phyloP scores from a whole-genome alignment of 768 basidiomycete species.

The Rhodotorula graminis region DNA sequence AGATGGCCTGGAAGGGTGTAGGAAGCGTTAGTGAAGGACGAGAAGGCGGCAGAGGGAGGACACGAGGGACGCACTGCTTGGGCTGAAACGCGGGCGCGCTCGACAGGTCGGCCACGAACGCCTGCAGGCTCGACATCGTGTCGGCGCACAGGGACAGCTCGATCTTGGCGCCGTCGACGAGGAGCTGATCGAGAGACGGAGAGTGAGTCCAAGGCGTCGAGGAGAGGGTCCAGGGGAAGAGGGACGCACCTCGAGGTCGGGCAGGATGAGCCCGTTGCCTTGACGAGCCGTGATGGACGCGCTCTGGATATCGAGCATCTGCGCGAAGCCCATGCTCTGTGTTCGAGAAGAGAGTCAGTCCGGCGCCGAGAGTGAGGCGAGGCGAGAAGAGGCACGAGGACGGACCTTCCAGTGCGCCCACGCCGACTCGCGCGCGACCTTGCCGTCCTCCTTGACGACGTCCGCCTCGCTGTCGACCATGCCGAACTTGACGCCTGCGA shows the following conservation, averaged over 20 bases:
- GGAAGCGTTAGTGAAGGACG: background rate
- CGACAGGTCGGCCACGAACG: conserved; percentile 42
- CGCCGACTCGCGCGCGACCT: no score
- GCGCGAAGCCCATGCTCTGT: background rate
- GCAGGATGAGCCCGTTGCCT: conserved; percentile 34
- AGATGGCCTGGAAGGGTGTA: background rate
- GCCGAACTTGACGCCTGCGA: conserved; percentile 6
- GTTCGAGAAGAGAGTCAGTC: background rate
- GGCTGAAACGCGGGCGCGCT: background rate
- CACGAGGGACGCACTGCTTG: background rate
- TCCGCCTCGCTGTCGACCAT: conserved; percentile 20
- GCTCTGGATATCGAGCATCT: background rate
- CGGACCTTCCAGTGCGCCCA: conserved; percentile 37
- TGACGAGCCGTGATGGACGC: background rate
- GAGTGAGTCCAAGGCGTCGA: background rate
- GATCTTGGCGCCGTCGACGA: conserved; percentile 13
- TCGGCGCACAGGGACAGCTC: conserved; percentile 47
- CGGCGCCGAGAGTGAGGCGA: no score
- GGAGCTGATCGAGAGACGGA: conserved; percentile 10
- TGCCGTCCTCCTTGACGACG: background rate
- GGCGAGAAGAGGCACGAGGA: no score
- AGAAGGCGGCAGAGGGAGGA: no score
- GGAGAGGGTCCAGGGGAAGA: background rate
- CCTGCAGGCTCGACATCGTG: conserved; percentile 42
- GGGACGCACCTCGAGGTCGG: conserved; percentile 4